A percentile compares a stretch with the other conserved stretches of the same genome.
phyloP scores from a whole-genome alignment of 2,329 filamentous ascomycete genomes.

The Leptographium lundbergii region DNA sequence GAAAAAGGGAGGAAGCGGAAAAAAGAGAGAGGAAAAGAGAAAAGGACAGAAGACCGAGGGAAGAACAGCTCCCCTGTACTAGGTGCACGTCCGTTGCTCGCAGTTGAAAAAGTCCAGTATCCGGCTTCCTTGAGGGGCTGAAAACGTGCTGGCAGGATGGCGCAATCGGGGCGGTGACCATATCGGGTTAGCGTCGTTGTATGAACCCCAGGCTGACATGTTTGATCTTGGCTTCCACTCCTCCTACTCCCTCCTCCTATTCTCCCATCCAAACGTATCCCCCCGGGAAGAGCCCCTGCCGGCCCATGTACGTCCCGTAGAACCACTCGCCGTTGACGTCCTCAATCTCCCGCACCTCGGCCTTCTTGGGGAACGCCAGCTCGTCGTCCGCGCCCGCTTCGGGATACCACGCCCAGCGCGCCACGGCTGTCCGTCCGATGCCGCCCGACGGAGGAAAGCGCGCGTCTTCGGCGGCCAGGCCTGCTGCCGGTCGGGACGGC shows the following conservation, averaged over 20 bases:
- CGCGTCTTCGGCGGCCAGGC: conserved; percentile 15
- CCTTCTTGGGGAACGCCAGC: conserved; percentile 69
- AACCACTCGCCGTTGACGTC: conserved; percentile 89
- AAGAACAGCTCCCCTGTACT: too few relatives aligned
- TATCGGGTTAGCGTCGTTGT: not conserved
- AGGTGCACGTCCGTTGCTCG: too few relatives aligned
- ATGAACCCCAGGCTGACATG: too few relatives aligned
- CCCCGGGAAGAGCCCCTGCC: conserved; percentile 67
- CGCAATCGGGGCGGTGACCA: not conserved
- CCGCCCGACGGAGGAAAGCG: conserved; percentile 66
- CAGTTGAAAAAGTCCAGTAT: too few relatives aligned
- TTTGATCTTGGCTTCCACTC: too few relatives aligned
- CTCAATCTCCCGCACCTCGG: conserved; percentile 71
- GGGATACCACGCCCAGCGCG: conserved; percentile 71
- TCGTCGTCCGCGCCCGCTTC: conserved; percentile 55
- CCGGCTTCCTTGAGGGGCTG: not conserved
- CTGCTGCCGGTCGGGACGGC: conserved; percentile 9
- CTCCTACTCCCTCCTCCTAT: not conserved
- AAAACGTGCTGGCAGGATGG: not conserved
- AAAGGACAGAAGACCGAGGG: not conserved
- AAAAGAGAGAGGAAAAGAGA: not conserved
- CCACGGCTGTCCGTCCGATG: conserved; percentile 47
- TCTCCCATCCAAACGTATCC: conserved; percentile 35
- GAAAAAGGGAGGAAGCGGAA: too few relatives aligned
- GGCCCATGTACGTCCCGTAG: conserved; percentile 73